Percentiles rank a stretch among this genome's conserved stretches.
These are phyloP conservation scores for Kwoniella sp. DNA, from an alignment of 768 basidiomycete species.

Conservation along the genomic window DNA sequence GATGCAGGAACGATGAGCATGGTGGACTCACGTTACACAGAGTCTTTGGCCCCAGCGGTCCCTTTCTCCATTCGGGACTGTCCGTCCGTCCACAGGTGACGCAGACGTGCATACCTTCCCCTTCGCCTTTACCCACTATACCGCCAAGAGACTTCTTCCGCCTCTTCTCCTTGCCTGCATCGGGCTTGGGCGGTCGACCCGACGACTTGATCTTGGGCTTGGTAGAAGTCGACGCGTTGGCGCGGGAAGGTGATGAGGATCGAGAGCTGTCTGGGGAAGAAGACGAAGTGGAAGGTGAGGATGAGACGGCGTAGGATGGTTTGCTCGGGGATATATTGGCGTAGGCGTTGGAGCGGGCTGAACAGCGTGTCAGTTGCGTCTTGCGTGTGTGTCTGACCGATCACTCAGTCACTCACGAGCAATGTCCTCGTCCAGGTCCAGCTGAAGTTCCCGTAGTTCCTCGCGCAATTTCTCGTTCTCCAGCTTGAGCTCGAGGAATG, in stretches of 20 bases:
- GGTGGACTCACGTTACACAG: slow-evolving; percentile 67
- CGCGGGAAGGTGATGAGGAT: slow-evolving; percentile 16
- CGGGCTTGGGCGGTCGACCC: slow-evolving; percentile 15
- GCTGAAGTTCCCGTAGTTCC: slow-evolving; percentile 51
- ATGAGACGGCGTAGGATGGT: slow-evolving; percentile 17
- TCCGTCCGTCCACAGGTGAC: slow-evolving; percentile 89
- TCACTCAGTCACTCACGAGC: slow-evolving; percentile 21
- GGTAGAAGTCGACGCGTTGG: not conserved
- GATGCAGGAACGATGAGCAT: not conserved
- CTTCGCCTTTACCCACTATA: slow-evolving; percentile 53
- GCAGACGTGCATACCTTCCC: slow-evolving; percentile 70
- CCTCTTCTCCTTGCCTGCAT: slow-evolving; percentile 15
- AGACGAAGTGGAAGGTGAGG: slow-evolving; percentile 25
- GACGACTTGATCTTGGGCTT: slow-evolving; percentile 12
- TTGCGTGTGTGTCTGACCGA: too few relatives aligned
- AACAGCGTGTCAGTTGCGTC: too few relatives aligned
- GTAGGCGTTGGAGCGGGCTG: slow-evolving; percentile 17
- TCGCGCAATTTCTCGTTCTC: slow-evolving; percentile 77
- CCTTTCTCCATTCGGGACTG: slow-evolving; percentile 97
- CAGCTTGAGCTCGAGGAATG: slow-evolving; percentile 71
- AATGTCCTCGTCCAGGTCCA: slow-evolving; percentile 33
- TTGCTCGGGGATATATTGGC: slow-evolving; percentile 12
- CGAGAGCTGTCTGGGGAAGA: slow-evolving; percentile 13
- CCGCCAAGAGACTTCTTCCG: slow-evolving; percentile 9
- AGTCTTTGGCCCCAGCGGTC: slow-evolving; percentile 93